A percentile compares a stretch with the other conserved stretches of the same genome.
Evolutionary conservation across 768 basidiomycete species (phyloP).

Genomic region (Ramaria rubella): DNA sequence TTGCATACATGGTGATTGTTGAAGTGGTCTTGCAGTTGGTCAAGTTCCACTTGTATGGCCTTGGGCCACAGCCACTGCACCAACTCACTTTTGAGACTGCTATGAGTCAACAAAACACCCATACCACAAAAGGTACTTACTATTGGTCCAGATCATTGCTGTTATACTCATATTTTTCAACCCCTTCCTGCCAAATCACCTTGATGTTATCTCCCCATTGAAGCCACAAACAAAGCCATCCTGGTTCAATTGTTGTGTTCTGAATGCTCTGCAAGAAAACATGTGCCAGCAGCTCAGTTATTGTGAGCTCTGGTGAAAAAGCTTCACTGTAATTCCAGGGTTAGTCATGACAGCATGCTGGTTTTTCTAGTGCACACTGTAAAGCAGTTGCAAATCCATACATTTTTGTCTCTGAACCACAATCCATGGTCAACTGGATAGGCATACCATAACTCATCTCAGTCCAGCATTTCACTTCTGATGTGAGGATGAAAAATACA

Average conservation of each 20-base stretch:
- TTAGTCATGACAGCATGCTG: background rate
- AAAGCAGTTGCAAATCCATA: conserved; percentile 28
- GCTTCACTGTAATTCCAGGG: conserved; percentile 15
- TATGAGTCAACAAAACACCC: background rate
- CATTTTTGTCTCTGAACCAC: conserved; percentile 29
- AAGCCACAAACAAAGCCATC: conserved; percentile 29
- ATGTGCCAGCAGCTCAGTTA: conserved; percentile 25
- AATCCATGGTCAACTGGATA: conserved; percentile 30
- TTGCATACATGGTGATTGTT: conserved; percentile 26
- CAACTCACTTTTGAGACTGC: conserved; percentile 14
- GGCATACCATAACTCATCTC: conserved; percentile 27
- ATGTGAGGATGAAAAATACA: background rate
- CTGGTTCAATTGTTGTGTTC: conserved; percentile 20
- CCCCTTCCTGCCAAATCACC: conserved; percentile 20
- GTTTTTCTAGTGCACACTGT: conserved; percentile 18
- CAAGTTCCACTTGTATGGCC: conserved; percentile 16
- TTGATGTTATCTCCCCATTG: conserved; percentile 29
- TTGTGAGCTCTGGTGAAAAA: conserved; percentile 23
- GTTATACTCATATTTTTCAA: conserved; percentile 12
- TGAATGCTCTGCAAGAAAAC: conserved; percentile 22
- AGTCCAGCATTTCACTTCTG: background rate
- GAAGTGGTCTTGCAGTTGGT: conserved; percentile 14
- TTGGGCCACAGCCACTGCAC: conserved; percentile 22
- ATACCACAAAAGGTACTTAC: conserved; percentile 19
- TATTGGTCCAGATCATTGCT: conserved; percentile 19